Percentiles rank a stretch among this genome's conserved stretches.
Evolutionary conservation across 139 green algal genomes (phyloP).

Genomic region (Chlorella vulgaris): DNA sequence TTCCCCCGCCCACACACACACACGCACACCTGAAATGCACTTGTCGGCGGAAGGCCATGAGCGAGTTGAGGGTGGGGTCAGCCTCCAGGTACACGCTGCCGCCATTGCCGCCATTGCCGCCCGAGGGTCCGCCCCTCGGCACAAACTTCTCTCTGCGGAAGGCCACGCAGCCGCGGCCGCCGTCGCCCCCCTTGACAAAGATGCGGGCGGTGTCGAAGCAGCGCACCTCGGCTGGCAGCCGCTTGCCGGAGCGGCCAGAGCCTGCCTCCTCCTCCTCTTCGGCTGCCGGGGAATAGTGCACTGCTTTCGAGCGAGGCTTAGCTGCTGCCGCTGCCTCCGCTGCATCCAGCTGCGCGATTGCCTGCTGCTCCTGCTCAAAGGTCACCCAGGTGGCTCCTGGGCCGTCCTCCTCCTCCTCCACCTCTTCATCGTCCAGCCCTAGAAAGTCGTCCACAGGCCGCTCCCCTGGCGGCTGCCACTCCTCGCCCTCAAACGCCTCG

Average conservation of each 20-base stretch:
- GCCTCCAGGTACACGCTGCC: constrained; percentile 85
- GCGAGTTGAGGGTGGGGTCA: constrained; percentile 75
- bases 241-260: no score
- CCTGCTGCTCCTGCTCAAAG: constrained; percentile 6
- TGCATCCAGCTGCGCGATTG: constrained; percentile 1
- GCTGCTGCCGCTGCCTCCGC: background rate
- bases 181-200: constrained; percentile 88
- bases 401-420: constrained; percentile 2
- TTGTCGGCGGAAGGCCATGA: constrained; percentile 76
- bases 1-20: background rate
- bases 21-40: constrained; percentile 62
- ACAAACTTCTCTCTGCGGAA: constrained; percentile 98
- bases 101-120: constrained; percentile 90
- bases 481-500: constrained; percentile 11
- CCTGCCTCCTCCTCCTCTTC: background rate
- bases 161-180: constrained; percentile 92
- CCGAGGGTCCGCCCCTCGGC: constrained; percentile 78
- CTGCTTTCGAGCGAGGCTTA: background rate
- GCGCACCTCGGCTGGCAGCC: constrained; percentile 81
- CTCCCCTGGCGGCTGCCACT: background rate
- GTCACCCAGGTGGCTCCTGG: constrained; percentile 14
- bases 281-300: background rate
- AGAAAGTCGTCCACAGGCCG: background rate
- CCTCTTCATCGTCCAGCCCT: background rate
- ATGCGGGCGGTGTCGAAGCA: constrained; percentile 96